A percentile compares a stretch with the other conserved stretches of the same genome.
These are phyloP conservation scores for Aspergillus novoparasiticus DNA, from an alignment of 2,329 filamentous ascomycete species.

Conservation along the genomic window DNA sequence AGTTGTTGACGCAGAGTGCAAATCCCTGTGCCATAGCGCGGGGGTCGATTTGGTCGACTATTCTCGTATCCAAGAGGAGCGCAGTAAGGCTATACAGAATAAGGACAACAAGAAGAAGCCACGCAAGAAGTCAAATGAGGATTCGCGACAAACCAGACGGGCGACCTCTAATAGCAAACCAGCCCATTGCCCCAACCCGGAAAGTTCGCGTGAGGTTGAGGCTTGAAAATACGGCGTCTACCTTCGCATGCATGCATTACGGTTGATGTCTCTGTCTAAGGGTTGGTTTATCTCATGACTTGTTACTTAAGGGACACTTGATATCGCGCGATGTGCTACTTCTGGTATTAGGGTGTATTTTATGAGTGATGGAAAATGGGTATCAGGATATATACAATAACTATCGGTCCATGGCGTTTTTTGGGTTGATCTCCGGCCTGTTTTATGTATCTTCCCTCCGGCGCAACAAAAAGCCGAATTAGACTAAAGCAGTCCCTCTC, in stretches of 20 bases:
- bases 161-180: not conserved
- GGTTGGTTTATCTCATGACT: not conserved
- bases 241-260: not conserved
- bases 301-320: not conserved
- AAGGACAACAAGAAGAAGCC: constrained; percentile 26
- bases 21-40: constrained; percentile 35
- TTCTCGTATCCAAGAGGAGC: constrained; percentile 24
- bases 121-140: constrained; percentile 15
- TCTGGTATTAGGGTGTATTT: not conserved
- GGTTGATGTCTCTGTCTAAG: constrained; percentile 2
- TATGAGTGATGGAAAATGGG: constrained; percentile 1
- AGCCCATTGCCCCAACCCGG: not conserved
- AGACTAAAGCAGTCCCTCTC: constrained; percentile 2
- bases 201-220: not conserved
- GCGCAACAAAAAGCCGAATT: constrained; percentile 5
- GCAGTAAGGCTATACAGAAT: constrained; percentile 24
- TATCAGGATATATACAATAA: constrained; percentile 3
- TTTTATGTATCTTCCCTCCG: constrained; percentile 11
- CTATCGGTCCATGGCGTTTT: constrained; percentile 7
- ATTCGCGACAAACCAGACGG: not conserved
- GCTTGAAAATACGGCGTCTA: not conserved
- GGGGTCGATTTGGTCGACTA: constrained; percentile 40
- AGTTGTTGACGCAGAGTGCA: constrained; percentile 43
- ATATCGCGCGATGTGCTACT: not conserved
- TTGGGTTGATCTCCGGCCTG: not conserved